Percentiles rank a stretch among this genome's conserved stretches.
These are phyloP conservation scores for Coemansia sp. DNA, from an alignment of 192 early-diverging fungal genomes.

Conservation along the genomic window DNA sequence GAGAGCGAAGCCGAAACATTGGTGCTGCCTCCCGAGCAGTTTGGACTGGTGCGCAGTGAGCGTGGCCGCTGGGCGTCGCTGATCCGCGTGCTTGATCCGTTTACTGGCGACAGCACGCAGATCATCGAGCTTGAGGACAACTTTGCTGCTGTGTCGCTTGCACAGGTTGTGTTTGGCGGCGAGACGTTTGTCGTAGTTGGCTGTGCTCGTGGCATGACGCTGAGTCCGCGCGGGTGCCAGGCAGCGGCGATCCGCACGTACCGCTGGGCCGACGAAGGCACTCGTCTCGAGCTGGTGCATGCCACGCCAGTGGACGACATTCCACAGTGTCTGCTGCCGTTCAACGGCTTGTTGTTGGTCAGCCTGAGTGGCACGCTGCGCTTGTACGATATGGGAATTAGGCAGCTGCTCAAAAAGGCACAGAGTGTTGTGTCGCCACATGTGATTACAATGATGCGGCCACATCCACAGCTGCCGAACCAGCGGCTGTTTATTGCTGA, in stretches of 20 bases:
- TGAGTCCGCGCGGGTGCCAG: slow-evolving; percentile 69
- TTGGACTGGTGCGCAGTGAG: slow-evolving; percentile 70
- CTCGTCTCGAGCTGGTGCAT: slow-evolving; percentile 75
- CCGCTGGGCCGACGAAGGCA: slow-evolving; percentile 65
- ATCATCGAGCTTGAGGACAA: slow-evolving; percentile 77
- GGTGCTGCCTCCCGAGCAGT: slow-evolving; percentile 70
- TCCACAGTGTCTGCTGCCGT: slow-evolving; percentile 77
- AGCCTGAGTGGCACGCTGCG: slow-evolving; percentile 82
- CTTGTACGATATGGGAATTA: slow-evolving; percentile 91
- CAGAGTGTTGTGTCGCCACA: slow-evolving; percentile 68
- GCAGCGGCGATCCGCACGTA: slow-evolving; percentile 75
- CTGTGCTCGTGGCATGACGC: slow-evolving; percentile 66
- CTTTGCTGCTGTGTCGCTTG: slow-evolving; percentile 80
- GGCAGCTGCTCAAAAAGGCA: slow-evolving; percentile 86
- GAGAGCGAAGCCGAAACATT: slow-evolving; percentile 5
- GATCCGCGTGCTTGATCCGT: slow-evolving; percentile 80
- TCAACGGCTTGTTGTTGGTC: slow-evolving; percentile 88
- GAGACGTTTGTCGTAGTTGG: slow-evolving; percentile 83
- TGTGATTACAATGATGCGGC: slow-evolving; percentile 68
- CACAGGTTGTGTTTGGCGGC: slow-evolving; percentile 62
- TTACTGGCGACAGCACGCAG: slow-evolving; percentile 66
- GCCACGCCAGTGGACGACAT: slow-evolving; percentile 37
- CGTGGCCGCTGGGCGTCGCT: slow-evolving; percentile 81
- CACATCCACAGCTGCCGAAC: slow-evolving; percentile 60
- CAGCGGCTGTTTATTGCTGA: slow-evolving; percentile 85